phyloP scores from a whole-genome alignment of 1,139 yeast species.

The Yamadazyma triangularis region DNA sequence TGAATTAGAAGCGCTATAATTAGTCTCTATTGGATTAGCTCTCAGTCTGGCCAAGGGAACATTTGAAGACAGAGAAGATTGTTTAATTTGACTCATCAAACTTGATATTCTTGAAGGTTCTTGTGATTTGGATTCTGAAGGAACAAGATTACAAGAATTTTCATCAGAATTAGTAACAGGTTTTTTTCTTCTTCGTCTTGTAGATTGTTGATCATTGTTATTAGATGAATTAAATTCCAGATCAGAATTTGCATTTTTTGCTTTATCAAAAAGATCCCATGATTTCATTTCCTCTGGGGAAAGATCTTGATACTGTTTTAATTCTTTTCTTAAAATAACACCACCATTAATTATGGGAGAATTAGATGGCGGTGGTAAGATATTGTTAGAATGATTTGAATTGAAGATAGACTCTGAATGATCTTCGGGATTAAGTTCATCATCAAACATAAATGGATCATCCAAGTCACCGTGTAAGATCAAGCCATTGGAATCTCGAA shows the following conservation, averaged over 20 bases:
- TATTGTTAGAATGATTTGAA: no score
- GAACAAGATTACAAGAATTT: neutral
- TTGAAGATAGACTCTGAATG: constrained; percentile 2
- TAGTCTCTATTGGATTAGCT: constrained; percentile 3
- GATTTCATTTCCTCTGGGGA: constrained; percentile 35
- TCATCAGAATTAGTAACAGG: constrained; percentile 12
- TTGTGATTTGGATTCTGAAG: neutral
- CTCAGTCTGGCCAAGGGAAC: no score
- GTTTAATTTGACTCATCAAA: constrained; percentile 25
- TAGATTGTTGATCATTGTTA: constrained; percentile 1
- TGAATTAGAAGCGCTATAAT: constrained; percentile 5
- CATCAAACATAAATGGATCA: constrained; percentile 26
- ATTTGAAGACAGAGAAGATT: neutral
- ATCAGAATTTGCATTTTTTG: constrained; percentile 13
- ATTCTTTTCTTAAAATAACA: constrained; percentile 33
- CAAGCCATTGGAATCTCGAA: constrained; percentile 14
- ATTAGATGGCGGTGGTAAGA: no score
- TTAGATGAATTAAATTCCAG: neutral
- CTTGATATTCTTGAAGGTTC: constrained; percentile 16
- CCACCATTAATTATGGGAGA: constrained; percentile 41
- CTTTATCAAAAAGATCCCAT: constrained; percentile 38
- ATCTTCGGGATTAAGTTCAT: constrained; percentile 8
- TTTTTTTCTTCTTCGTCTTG: constrained; percentile 23
- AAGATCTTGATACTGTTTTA: constrained; percentile 23
- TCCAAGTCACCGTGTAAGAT: constrained; percentile 32